Evolutionary conservation across 768 basidiomycete species (phyloP).

Genomic region (Lepiota venenata): DNA sequence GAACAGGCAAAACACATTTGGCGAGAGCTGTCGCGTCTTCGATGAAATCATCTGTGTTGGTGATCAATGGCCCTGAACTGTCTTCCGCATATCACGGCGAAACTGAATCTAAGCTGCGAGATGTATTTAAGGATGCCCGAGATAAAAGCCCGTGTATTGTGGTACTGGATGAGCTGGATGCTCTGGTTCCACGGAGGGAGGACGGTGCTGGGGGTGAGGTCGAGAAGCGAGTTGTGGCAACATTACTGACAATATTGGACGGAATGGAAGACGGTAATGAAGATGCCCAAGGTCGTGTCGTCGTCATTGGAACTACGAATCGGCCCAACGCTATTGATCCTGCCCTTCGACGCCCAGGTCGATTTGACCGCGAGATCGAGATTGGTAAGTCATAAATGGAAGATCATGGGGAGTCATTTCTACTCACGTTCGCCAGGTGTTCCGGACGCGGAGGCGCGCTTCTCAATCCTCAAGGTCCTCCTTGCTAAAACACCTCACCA

Average conservation of each 20-base stretch:
- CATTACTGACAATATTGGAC: conserved; percentile 90
- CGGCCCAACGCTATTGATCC: conserved; percentile 95
- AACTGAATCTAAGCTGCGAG: conserved; percentile 87
- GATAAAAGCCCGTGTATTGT: conserved; percentile 86
- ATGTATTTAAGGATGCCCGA: conserved; percentile 84
- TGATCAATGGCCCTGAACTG: conserved; percentile 93
- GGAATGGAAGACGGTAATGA: conserved; percentile 64
- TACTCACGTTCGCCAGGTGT: conserved; percentile 52
- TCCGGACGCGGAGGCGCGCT: conserved; percentile 82
- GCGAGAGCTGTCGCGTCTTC: conserved; percentile 92
- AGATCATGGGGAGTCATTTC: neutral
- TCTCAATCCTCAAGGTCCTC: conserved; percentile 84
- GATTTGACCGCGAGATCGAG: conserved; percentile 95
- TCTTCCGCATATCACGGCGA: conserved; percentile 97
- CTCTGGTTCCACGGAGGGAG: conserved; percentile 86
- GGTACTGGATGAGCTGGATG: conserved; percentile 95
- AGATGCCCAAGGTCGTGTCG: conserved; percentile 58
- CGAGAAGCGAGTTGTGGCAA: conserved; percentile 94
- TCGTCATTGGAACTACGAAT: conserved; percentile 96
- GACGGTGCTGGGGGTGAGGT: conserved; percentile 92
- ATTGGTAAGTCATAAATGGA: conserved; percentile 55
- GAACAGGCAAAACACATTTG: conserved; percentile 96
- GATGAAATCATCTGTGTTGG: conserved; percentile 81
- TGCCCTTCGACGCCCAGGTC: conserved; percentile 81
- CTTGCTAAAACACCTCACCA: conserved; percentile 77